These are phyloP conservation scores for Lasiosphaeria ovina DNA, from an alignment of 495 filamentous ascomycete genomes.

Conservation along the genomic window DNA sequence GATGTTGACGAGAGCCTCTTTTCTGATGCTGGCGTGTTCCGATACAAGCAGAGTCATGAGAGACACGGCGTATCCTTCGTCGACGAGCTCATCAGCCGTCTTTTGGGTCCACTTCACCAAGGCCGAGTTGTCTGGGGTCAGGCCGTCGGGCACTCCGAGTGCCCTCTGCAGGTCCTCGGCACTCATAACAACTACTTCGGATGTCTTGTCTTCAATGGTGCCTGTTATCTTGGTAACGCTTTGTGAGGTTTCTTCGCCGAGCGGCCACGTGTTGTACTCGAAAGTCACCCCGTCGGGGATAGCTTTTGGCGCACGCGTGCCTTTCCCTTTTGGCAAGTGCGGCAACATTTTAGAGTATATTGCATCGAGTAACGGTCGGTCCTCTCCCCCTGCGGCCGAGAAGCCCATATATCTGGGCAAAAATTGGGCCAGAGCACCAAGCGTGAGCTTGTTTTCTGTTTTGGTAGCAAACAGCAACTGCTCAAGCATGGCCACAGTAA, in stretches of 20 bases:
- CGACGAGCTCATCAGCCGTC: slow-evolving; percentile 68
- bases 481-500: slow-evolving; percentile 66
- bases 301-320: neutral
- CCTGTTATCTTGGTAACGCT: neutral
- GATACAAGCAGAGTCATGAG: slow-evolving; percentile 75
- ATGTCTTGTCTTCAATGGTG: neutral
- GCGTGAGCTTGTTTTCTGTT: slow-evolving; percentile 36
- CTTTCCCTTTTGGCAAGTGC: slow-evolving; percentile 20
- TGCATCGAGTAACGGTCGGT: slow-evolving; percentile 38
- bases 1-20: slow-evolving; percentile 69
- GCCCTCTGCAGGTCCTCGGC: slow-evolving; percentile 28
- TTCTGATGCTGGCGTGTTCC: slow-evolving; percentile 66
- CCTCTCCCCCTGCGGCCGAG: slow-evolving; percentile 37
- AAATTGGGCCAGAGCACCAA: slow-evolving; percentile 53
- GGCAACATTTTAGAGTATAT: slow-evolving; percentile 30
- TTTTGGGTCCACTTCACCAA: slow-evolving; percentile 69
- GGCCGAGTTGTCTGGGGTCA: slow-evolving; percentile 55
- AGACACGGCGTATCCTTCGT: slow-evolving; percentile 64
- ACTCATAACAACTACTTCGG: slow-evolving; percentile 10
- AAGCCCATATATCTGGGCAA: slow-evolving; percentile 48
- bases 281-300: slow-evolving; percentile 6
- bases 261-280: slow-evolving; percentile 18
- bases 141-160: slow-evolving; percentile 33
- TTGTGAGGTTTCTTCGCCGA: neutral
- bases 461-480: slow-evolving; percentile 72